A percentile compares a stretch with the other conserved stretches of the same genome.
Conservation (phyloP, 129 eudicot genomes). For the Calendula officinalis region DNA sequence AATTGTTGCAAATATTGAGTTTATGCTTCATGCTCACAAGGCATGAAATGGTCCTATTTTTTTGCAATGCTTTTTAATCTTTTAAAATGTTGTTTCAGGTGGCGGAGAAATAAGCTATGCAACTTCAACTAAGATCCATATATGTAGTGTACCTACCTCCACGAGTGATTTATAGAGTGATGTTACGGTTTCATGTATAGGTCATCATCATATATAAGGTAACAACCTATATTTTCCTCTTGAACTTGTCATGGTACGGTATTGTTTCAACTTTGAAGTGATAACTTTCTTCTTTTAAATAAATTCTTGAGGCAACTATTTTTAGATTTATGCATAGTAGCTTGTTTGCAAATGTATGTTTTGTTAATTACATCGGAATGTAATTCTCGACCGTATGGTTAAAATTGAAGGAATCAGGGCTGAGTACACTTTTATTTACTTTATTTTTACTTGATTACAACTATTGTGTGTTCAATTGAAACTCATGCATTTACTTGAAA, state of each 20-base stretch:
- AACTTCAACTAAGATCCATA: constrained; percentile 16
- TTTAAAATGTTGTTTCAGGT: background rate
- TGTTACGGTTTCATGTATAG: constrained; percentile 31
- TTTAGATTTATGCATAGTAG: no score
- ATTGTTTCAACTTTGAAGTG: constrained; percentile 21
- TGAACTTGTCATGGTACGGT: constrained; percentile 12
- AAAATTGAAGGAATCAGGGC: no score
- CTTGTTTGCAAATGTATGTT: background rate
- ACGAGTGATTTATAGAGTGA: constrained; percentile 17
- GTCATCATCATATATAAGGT: constrained; percentile 6
- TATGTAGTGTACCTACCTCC: constrained; percentile 14
- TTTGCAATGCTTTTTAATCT: no score
- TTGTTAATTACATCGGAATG: background rate
- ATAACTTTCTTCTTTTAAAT: constrained; percentile 9
- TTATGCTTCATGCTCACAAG: no score
- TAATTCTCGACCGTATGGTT: no score
- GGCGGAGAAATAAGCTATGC: constrained; percentile 22
- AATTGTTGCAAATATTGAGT: no score
- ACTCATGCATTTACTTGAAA: no score
- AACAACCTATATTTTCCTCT: constrained; percentile 6
- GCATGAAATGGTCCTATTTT: no score
- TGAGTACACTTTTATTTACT: no score
- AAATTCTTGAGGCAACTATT: background rate
- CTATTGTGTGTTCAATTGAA: no score
- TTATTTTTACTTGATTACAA: no score